A percentile compares a stretch with the other conserved stretches of the same genome.
Conservation (phyloP, 441 rosid genomes). For the Biscutella auriculata region DNA sequence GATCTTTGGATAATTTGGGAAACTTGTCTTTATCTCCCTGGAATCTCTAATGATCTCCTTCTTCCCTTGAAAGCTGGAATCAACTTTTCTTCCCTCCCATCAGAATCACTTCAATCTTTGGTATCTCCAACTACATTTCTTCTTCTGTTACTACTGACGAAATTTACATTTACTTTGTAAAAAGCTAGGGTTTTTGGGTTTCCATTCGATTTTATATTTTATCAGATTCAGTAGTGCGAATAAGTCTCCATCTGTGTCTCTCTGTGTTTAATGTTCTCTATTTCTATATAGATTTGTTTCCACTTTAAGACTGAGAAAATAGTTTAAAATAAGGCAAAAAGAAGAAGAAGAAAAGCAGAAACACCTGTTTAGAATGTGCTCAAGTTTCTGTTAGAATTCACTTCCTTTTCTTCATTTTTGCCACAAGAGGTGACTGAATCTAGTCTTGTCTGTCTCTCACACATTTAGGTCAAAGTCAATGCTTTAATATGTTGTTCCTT, state of each 20-base stretch:
- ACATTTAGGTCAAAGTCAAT: conserved; percentile 20
- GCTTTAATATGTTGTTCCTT: conserved; percentile 1
- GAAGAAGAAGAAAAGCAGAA: conserved; percentile 12
- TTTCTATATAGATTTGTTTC: too few relatives aligned
- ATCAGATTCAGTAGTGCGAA: conserved; percentile 13
- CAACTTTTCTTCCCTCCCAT: not conserved
- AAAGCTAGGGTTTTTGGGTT: conserved; percentile 12
- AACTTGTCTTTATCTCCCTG: not conserved
- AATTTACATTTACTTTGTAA: not conserved
- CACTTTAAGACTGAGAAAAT: not conserved
- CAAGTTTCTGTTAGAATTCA: conserved; percentile 11
- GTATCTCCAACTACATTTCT: conserved; percentile 2
- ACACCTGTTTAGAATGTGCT: conserved; percentile 20
- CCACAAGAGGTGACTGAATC: conserved; percentile 18
- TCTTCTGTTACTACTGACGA: not conserved
- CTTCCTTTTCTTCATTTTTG: conserved; percentile 8
- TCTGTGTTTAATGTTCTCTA: too few relatives aligned
- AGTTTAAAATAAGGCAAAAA: conserved; percentile 7
- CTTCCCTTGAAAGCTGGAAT: not conserved
- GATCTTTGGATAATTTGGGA: conserved; percentile 19
- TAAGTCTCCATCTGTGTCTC: too few relatives aligned
- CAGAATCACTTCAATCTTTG: conserved; percentile 8
- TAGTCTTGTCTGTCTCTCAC: conserved; percentile 18
- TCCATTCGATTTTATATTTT: conserved; percentile 3
- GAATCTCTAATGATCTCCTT: too few relatives aligned